A percentile compares a stretch with the other conserved stretches of the same genome.
Conservation (phyloP, 2,329 filamentous ascomycete species). For the Cladosporium velox region DNA sequence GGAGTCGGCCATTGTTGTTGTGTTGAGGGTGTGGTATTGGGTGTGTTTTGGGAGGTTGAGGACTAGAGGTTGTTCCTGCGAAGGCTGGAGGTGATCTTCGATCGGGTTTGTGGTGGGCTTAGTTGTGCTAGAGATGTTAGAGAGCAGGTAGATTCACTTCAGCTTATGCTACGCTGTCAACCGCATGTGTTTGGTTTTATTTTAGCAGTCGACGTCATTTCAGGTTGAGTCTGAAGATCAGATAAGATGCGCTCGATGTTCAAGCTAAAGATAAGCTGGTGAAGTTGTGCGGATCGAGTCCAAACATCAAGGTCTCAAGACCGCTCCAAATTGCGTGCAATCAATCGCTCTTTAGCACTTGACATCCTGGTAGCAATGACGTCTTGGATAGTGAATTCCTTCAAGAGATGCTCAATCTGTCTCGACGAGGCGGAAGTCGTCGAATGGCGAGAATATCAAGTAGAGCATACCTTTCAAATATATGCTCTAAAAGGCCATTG, state of each 20-base stretch:
- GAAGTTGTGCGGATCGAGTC: not conserved
- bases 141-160: not conserved
- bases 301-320: not conserved
- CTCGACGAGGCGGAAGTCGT: not conserved
- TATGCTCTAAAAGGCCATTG: not conserved
- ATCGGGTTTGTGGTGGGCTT: not conserved
- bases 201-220: not conserved
- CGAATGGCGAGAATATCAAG: not conserved
- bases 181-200: not conserved
- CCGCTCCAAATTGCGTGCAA: not conserved
- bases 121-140: not conserved
- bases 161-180: not conserved
- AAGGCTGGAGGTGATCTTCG: not conserved
- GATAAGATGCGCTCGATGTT: not conserved
- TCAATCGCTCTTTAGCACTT: not conserved
- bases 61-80: not conserved
- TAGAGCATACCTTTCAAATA: not conserved
- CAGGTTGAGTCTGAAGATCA: not conserved
- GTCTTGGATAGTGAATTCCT: not conserved
- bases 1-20: slow-evolving; percentile 23
- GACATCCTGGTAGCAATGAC: not conserved
- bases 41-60: not conserved
- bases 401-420: not conserved
- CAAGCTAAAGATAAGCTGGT: not conserved
- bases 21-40: not conserved